These are phyloP conservation scores for Trichoderma lentiforme DNA, from an alignment of 2,329 filamentous ascomycete species.

Conservation along the genomic window DNA sequence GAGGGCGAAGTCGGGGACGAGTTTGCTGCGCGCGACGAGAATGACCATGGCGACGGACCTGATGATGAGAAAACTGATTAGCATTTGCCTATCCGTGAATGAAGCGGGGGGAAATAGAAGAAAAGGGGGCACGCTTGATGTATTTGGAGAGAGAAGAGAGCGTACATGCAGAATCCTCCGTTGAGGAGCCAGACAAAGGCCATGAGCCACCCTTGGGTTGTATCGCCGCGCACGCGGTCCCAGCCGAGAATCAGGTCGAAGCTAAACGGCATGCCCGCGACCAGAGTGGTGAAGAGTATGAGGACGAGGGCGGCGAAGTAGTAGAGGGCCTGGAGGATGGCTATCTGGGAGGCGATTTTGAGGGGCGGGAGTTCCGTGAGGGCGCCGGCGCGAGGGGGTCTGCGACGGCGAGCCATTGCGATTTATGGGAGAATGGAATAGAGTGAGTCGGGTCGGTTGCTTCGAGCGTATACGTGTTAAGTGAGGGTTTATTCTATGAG, in stretches of 20 bases:
- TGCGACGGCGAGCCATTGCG: slow-evolving; percentile 53
- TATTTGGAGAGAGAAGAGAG: slow-evolving; percentile 17
- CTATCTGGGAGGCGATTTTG: slow-evolving; percentile 58
- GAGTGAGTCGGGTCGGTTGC: not conserved
- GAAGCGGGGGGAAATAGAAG: too few relatives aligned
- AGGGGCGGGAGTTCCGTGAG: slow-evolving; percentile 59
- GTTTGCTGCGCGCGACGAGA: slow-evolving; percentile 83
- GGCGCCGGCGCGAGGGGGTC: slow-evolving; percentile 58
- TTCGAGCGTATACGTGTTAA: not conserved
- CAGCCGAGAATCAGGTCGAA: slow-evolving; percentile 56
- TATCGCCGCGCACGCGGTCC: slow-evolving; percentile 58
- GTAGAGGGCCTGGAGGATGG: slow-evolving; percentile 54
- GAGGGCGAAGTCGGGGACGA: slow-evolving; percentile 90
- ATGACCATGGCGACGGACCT: slow-evolving; percentile 82
- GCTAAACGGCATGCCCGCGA: slow-evolving; percentile 54
- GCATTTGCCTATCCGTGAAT: not conserved
- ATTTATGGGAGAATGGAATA: not conserved
- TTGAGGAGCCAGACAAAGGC: slow-evolving; percentile 57
- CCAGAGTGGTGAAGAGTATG: slow-evolving; percentile 56
- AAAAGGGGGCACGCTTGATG: slow-evolving; percentile 1
- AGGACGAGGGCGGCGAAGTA: slow-evolving; percentile 51
- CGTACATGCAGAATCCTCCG: slow-evolving; percentile 51
- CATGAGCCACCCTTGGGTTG: slow-evolving; percentile 58
- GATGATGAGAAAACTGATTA: not conserved
- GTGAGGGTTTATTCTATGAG: not conserved